Evolutionary conservation across 495 filamentous ascomycete species (phyloP), one percentile per base, ranked within the genome.

Genomic region (Aspergillus mulundensis): DNA sequence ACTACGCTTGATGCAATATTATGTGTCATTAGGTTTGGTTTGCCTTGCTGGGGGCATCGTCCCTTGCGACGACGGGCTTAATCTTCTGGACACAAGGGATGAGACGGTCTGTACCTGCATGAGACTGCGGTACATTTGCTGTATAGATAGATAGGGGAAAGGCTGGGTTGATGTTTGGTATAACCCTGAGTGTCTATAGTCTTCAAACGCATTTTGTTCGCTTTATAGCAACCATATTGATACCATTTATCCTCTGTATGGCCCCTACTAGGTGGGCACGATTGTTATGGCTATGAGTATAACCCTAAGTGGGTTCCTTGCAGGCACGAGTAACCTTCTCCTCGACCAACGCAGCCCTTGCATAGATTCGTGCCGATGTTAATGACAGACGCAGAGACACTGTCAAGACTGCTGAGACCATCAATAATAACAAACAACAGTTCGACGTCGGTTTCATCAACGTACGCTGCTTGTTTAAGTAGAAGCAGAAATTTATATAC

Each of bases 1-100:
- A 7, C 25, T 41, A 41, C n/a, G 42, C 15, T 21, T 53, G 20
- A 39, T 36, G 30, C 46, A 38, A 36, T 25, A 25, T 18, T 32
- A 24, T 39, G 16, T 19, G 30, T 30, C 40, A 32, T 15, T 36
- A 40, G 32, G 38, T 40, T 18, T 5, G 38, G 23, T 19, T 6
- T 32, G n/a, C 38, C 41, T 5, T 42, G 38, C 24, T 32, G 23
- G 28, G 25, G 14, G 20, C 5, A 7, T 36, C 14, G 23, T 28
- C 53, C 52, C 53, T 55, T 55, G 53, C 44, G 32, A 20, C 6
- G 12, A 10, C 32, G 32, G 12, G 32, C 32, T 36, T 10, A 2
- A 36, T 4, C 32, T 15, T 14, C 8, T 36, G 32, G 12, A 38
- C 18, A n/a, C 53, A 56, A 55, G 53, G 53, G 53, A 48, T 55